Base-by-base conservation (phyloP, 2,329 filamentous ascomycete species). In the Cladosporium velox region DNA sequence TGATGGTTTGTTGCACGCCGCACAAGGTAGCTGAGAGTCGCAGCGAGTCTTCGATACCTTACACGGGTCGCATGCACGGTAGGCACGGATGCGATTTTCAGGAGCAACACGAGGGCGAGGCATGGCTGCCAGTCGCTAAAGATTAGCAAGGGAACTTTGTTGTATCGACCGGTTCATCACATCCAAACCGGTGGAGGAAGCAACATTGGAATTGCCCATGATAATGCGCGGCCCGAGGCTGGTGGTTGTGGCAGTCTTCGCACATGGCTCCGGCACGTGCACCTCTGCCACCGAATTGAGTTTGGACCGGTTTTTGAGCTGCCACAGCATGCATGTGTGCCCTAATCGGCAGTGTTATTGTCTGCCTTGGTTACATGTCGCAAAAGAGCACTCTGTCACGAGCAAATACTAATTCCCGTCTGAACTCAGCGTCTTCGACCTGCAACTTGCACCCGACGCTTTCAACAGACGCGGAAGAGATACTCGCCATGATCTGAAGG, bases 31-130 rank as follows among this genome's bases (percentile, higher is more conserved):
- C 52, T 55, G 26, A 32, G 52, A 55, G 15, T 55, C 52, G 52
- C 52, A 55, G 30, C 52, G 52, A 55, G 52, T 55, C 52, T 55
- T 55, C 28, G 52, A 55, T 18, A 32, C 52, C 52, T 55, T 55
- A 32, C 52, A 55, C 26, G 52, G 52, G 28, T 55, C 52, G 32
- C 52, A 55, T 34, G 52, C 52, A n/a, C 52, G 52, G 7, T 55
- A 55, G 26, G 52, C 52, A 55, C 52, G 52, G 28, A 55, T 55
- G 28, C 52, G 52, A 14, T 55, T 34, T 30, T 55, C 52, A 34
- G 52, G 52, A 55, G 52, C 28, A 55, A 55, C 52, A 21, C 52
- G 52, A 32, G 52, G 52, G 28, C 52, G 52, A 34, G 52, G 52
- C 52, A 55, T 55, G 52, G 18, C 15, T 12, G n/a, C n/a, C 52